phyloP scores from a whole-genome alignment of 148 eudicot species.

The Nepenthes mirabilis region DNA sequence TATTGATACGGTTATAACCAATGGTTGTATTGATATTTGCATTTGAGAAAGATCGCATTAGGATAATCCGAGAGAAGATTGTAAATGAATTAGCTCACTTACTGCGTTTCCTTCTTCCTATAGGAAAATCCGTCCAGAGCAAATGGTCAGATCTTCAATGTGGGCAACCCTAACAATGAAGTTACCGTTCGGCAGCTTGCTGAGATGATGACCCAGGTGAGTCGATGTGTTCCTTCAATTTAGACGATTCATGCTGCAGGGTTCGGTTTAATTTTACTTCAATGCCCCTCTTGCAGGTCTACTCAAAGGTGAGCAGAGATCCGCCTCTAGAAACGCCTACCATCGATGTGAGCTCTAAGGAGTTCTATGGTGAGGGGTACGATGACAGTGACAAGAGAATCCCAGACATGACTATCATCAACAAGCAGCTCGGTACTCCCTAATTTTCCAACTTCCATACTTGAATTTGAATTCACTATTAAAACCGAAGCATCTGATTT shows the following conservation, averaged over 20 bases:
- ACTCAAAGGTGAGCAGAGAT: slow-evolving; percentile 84
- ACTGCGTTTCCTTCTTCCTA: background rate
- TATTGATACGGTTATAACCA: no score
- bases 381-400: slow-evolving; percentile 98
- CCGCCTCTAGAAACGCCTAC: slow-evolving; percentile 63
- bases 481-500: background rate
- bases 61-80: background rate
- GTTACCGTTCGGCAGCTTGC: slow-evolving; percentile 98
- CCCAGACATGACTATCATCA: slow-evolving; percentile 97
- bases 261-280: background rate
- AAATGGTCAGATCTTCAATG: slow-evolving; percentile 95
- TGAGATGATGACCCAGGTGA: slow-evolving; percentile 97
- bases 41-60: background rate
- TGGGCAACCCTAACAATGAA: slow-evolving; percentile 97
- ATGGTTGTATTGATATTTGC: background rate
- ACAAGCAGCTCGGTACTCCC: slow-evolving; percentile 73
- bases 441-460: background rate
- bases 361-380: slow-evolving; percentile 88
- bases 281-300: slow-evolving; percentile 33
- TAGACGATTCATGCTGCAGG: background rate
- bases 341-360: slow-evolving; percentile 84
- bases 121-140: slow-evolving; percentile 98
- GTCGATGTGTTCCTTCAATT: background rate
- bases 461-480: background rate
- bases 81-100: background rate